phyloP scores from a whole-genome alignment of 441 rosid species.

The Manihot esculenta region DNA sequence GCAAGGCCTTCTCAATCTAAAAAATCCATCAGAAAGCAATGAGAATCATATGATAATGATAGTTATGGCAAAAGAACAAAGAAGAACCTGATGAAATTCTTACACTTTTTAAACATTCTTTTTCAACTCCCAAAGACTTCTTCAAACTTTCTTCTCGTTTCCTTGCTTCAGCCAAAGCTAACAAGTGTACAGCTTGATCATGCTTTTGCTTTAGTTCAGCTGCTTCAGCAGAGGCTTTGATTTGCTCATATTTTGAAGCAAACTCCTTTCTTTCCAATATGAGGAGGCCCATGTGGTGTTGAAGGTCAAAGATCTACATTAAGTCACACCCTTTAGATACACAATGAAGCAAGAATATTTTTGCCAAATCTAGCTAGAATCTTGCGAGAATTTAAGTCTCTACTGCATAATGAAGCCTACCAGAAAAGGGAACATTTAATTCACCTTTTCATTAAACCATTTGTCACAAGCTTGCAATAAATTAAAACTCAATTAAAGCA shows the following conservation, averaged over 20 bases:
- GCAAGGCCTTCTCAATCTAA: slow-evolving; percentile 90
- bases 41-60: slow-evolving; percentile 12
- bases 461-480: neutral
- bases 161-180: slow-evolving; percentile 68
- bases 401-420: neutral
- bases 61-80: neutral
- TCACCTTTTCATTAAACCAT: neutral
- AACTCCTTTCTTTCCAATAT: slow-evolving; percentile 73
- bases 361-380: slow-evolving; percentile 5
- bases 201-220: slow-evolving; percentile 55
- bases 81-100: slow-evolving; percentile 24
- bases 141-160: slow-evolving; percentile 78
- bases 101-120: slow-evolving; percentile 85
- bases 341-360: slow-evolving; percentile 7
- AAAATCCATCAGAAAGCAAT: slow-evolving; percentile 23
- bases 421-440: neutral
- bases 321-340: neutral
- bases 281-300: slow-evolving; percentile 95
- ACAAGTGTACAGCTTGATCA: slow-evolving; percentile 58
- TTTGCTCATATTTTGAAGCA: slow-evolving; percentile 51
- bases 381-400: neutral
- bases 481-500: neutral
- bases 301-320: slow-evolving; percentile 80
- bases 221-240: slow-evolving; percentile 64
- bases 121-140: slow-evolving; percentile 83